These are phyloP conservation scores for Gyrodon lividus DNA, from an alignment of 768 basidiomycete genomes.

Conservation along the genomic window DNA sequence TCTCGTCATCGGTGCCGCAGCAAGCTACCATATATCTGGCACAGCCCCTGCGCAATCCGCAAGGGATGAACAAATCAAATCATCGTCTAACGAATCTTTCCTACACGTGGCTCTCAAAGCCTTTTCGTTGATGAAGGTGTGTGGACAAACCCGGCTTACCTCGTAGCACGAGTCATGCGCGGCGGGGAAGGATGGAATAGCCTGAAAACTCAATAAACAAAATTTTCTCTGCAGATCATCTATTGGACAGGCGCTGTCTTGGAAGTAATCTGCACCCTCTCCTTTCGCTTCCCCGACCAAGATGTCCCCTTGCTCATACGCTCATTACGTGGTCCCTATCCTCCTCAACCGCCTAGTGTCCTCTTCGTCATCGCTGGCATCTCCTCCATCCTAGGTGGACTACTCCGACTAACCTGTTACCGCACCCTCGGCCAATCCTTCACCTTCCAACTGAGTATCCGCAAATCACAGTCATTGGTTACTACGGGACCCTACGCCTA, in stretches of 20 bases:
- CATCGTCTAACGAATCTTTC: not conserved
- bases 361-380: constrained; percentile 34
- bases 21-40: not conserved
- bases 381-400: constrained; percentile 37
- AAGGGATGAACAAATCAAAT: not conserved
- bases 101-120: not conserved
- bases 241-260: not conserved
- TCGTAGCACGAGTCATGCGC: too few relatives aligned
- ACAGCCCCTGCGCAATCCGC: not conserved
- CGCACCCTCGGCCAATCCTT: constrained; percentile 46
- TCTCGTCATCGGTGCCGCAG: not conserved
- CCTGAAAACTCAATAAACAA: too few relatives aligned
- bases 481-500: constrained; percentile 47
- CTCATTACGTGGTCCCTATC: not conserved
- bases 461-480: constrained; percentile 44
- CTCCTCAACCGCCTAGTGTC: not conserved
- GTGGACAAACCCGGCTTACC: not conserved
- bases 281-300: not conserved
- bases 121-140: not conserved
- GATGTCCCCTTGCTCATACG: not conserved
- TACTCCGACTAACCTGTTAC: constrained; percentile 43
- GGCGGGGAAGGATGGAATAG: too few relatives aligned
- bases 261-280: not conserved
- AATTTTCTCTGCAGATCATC: not conserved
- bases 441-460: constrained; percentile 53